phyloP scores from a whole-genome alignment of 495 filamentous ascomycete species.

The Talaromyces ruber region DNA sequence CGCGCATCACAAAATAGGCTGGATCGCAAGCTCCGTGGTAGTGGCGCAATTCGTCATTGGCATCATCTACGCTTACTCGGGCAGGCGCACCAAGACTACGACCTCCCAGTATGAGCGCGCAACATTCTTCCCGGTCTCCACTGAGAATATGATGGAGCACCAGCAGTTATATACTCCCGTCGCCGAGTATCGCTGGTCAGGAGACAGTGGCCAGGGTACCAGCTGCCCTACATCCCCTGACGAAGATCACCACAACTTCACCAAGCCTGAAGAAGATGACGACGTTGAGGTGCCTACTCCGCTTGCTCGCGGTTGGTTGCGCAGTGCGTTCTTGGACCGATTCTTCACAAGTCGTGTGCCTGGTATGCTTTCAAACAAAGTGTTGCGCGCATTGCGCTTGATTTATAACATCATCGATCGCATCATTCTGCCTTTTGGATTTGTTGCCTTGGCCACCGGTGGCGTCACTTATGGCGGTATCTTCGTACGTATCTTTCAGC shows the following conservation, averaged over 20 bases:
- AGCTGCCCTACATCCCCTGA: constrained; percentile 51
- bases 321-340: constrained; percentile 34
- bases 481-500: constrained; percentile 42
- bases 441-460: constrained; percentile 54
- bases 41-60: constrained; percentile 60
- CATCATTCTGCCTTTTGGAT: constrained; percentile 56
- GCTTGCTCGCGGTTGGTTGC: constrained; percentile 31
- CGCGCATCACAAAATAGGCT: constrained; percentile 82
- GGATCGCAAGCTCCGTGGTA: constrained; percentile 69
- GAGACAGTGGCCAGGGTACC: constrained; percentile 86
- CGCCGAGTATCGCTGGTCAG: constrained; percentile 57
- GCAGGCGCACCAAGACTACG: constrained; percentile 21
- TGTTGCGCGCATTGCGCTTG: constrained; percentile 47
- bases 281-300: constrained; percentile 28
- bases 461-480: constrained; percentile 62
- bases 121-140: constrained; percentile 61
- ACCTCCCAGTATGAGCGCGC: constrained; percentile 26
- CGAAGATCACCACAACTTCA: constrained; percentile 36
- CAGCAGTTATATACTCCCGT: constrained; percentile 39
- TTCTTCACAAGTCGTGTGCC: constrained; percentile 39
- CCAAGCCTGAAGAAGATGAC: constrained; percentile 41
- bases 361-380: constrained; percentile 51
- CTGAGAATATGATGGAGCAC: constrained; percentile 56
- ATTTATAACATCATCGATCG: constrained; percentile 55
- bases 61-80: constrained; percentile 47